These are phyloP conservation scores for Pythium phragmitis DNA, from an alignment of 352 stramenopile genomes.

Conservation along the genomic window DNA sequence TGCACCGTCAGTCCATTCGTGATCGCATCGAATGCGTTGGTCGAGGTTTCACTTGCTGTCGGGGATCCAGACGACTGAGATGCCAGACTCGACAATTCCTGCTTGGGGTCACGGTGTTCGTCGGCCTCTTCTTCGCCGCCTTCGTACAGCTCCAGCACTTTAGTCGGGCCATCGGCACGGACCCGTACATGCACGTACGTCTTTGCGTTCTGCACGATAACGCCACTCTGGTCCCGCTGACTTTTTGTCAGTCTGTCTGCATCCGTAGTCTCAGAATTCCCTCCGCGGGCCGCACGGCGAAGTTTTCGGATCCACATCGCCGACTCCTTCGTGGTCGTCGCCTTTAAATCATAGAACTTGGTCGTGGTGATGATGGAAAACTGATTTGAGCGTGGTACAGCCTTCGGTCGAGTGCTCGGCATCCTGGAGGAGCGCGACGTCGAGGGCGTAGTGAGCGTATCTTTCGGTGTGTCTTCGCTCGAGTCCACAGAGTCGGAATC, in stretches of 20 bases:
- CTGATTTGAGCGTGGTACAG: constrained; percentile 54
- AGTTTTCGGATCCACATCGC: constrained; percentile 69
- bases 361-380: constrained; percentile 87
- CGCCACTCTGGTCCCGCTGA: constrained; percentile 37
- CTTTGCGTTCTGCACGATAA: constrained; percentile 72
- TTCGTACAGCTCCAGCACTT: constrained; percentile 90
- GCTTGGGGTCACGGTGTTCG: constrained; percentile 67
- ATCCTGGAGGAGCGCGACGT: constrained; percentile 27
- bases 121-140: constrained; percentile 85
- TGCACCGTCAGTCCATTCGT: constrained; percentile 69
- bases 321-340: constrained; percentile 69
- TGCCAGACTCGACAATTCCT: constrained; percentile 65
- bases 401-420: constrained; percentile 25
- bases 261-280: constrained; percentile 17
- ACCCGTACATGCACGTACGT: constrained; percentile 86
- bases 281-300: constrained; percentile 55
- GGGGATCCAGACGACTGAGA: constrained; percentile 67
- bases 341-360: constrained; percentile 86
- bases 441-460: constrained; percentile 28
- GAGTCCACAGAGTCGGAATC: constrained; percentile 75
- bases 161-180: constrained; percentile 86
- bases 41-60: constrained; percentile 73
- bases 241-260: constrained; percentile 19
- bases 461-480: constrained; percentile 44
- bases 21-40: constrained; percentile 64